Conservation (phyloP, 176 grass and related monocot genomes). For the Eragrostis curvula region DNA sequence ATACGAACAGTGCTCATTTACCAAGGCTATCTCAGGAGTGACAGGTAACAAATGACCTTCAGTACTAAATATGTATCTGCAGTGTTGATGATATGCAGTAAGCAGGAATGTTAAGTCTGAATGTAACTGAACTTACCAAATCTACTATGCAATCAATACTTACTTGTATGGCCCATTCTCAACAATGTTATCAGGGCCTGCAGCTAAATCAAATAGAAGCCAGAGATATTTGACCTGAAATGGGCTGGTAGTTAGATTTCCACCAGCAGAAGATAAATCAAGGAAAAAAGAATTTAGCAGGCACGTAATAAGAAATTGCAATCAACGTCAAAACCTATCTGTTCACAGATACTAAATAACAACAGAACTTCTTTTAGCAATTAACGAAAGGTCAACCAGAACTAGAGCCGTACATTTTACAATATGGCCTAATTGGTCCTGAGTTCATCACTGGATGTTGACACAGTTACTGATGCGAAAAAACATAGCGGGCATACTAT, state of each 20-base stretch:
- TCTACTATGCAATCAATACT: constrained; percentile 46
- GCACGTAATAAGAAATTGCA: constrained; percentile 17
- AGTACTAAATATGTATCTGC: constrained; percentile 98
- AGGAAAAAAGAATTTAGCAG: constrained; percentile 28
- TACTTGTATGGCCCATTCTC: constrained; percentile 97
- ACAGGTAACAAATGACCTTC: constrained; percentile 93
- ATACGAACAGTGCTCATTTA: constrained; percentile 86
- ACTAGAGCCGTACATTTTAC: neutral
- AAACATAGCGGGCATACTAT: constrained; percentile 2
- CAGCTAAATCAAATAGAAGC: constrained; percentile 98
- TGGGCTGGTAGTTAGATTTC: constrained; percentile 37
- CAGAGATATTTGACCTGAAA: constrained; percentile 98
- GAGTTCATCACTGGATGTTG: constrained; percentile 26
- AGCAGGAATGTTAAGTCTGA: constrained; percentile 24
- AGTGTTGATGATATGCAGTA: constrained; percentile 33
- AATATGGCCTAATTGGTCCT: neutral
- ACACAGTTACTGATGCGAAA: neutral
- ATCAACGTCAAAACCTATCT: constrained; percentile 1
- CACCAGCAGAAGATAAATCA: constrained; percentile 11
- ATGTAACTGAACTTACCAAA: constrained; percentile 32
- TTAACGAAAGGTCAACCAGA: too few relatives aligned
- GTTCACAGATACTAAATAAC: neutral
- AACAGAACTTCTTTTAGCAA: too few relatives aligned
- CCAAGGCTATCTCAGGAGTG: constrained; percentile 81
- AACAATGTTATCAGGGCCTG: constrained; percentile 91